Base-by-base conservation (phyloP, 805 yeast species). In the Lachancea mirantina region DNA sequence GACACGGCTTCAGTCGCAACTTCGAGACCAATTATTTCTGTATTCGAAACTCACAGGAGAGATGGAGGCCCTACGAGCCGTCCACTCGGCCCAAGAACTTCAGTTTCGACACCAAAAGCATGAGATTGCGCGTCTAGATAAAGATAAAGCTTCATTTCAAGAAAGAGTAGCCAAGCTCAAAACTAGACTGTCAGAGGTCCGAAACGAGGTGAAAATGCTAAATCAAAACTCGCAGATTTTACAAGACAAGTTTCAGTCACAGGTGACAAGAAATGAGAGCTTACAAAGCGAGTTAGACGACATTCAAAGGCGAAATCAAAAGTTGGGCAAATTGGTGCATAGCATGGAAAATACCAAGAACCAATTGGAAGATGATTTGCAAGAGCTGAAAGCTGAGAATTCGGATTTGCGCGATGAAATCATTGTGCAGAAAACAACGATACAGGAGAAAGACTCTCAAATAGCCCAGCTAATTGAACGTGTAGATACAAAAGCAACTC, bases 151-250 rank as follows among this genome's bases (percentile, higher is more conserved):
- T 6, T 40, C 16, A 14, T 19, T 41, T 3, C 39, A 28, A 18
- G 40, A 36, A 8, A 41, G 30, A 23, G 39, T 43, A 4, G 35
- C 40, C 2, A 40, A 31, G 14, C 30, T 49, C n/a, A 50, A 42
- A 19, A 33, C 23, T 11, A 44, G 40, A 27, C 25, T 47, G 6
- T 37, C 38, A 15, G 54, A 50, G 30, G 19, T 37, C 6, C 40
- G 39, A 19, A 47, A 49, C 38, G 60, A 55, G 36, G 36, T 55
- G 9, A 43, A 44, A 17, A 46, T 51, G 50, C 30, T 49, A 13
- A 49, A 45, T 15, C 49, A 54, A 29, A 55, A 30, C 19, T 23
- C 39, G n/a, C 30, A 29, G 11, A 35, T 35, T 19, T 24, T 35
- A 9, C 39, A 35, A 13, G 39, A 26, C 13, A 35, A 35, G 28